These are phyloP conservation scores for Eutrema yunnanense DNA, from an alignment of 345 rosid species.

Conservation along the genomic window DNA sequence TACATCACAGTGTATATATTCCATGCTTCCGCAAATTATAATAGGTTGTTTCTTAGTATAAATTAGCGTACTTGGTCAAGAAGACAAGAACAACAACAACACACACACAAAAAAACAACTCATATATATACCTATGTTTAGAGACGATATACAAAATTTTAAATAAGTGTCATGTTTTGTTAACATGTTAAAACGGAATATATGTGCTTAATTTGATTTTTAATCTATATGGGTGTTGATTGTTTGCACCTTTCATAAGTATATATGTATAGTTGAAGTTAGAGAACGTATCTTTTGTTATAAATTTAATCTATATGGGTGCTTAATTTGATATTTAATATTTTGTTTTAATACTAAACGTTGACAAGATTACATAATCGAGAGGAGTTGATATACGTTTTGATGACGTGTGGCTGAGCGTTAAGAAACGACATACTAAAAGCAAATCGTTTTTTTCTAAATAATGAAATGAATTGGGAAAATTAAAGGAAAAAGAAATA, in stretches of 20 bases:
- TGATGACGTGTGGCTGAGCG: conserved; percentile 27
- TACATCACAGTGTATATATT: neutral
- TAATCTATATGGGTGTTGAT: neutral
- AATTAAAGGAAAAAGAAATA: neutral
- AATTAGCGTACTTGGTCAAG: neutral
- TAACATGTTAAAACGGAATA: neutral
- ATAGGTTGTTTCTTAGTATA: neutral
- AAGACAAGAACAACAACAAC: neutral
- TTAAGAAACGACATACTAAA: conserved; percentile 17
- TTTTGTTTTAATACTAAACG: too few species aligned
- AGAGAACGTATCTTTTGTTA: neutral
- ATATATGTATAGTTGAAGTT: neutral
- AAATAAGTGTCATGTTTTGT: neutral
- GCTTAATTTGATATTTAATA: too few species aligned
- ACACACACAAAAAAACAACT: neutral
- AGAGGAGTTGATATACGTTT: neutral
- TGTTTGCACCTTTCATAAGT: neutral
- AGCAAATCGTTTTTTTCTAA: neutral
- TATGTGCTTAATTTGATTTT: neutral
- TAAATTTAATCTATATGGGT: too few species aligned
- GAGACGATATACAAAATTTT: neutral
- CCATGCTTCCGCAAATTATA: neutral
- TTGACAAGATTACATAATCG: neutral
- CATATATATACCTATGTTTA: neutral
- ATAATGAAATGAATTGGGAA: conserved; percentile 21